Evolutionary conservation across 352 stramenopile genomes (phyloP).

Genomic region (Phytophthora syringae): DNA sequence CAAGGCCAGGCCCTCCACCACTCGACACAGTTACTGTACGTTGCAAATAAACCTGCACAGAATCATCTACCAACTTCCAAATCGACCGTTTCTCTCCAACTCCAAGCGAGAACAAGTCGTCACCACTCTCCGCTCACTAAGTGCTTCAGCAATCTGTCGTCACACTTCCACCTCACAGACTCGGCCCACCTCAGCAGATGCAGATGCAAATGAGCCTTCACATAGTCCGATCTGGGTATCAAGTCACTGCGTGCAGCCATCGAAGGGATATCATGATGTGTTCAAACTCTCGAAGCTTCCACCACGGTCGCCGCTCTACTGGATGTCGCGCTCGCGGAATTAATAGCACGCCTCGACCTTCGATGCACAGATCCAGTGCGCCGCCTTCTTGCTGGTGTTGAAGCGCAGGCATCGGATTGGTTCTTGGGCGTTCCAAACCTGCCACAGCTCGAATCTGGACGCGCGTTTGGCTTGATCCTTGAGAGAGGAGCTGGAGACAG

Average conservation of each 20-base stretch:
- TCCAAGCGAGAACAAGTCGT: slow-evolving; percentile 75
- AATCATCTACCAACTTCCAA: slow-evolving; percentile 86
- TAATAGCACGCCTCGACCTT: slow-evolving; percentile 69
- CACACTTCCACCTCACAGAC: slow-evolving; percentile 72
- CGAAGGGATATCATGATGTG: slow-evolving; percentile 1
- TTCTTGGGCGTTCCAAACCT: slow-evolving; percentile 65
- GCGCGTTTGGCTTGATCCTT: slow-evolving; percentile 22
- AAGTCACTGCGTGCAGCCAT: slow-evolving; percentile 6
- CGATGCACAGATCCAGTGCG: slow-evolving; percentile 62
- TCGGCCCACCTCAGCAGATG: slow-evolving; percentile 73
- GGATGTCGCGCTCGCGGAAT: slow-evolving; percentile 48
- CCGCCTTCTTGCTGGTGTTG: slow-evolving; percentile 56
- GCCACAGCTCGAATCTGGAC: slow-evolving; percentile 69
- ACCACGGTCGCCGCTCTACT: slow-evolving; percentile 23
- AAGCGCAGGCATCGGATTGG: slow-evolving; percentile 59
- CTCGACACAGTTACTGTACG: slow-evolving; percentile 58
- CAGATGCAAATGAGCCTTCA: slow-evolving; percentile 75
- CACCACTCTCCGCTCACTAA: slow-evolving; percentile 79
- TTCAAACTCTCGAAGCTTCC: slow-evolving; percentile 12
- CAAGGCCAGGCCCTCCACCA: slow-evolving; percentile 11
- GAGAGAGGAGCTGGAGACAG: neutral
- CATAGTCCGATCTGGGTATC: slow-evolving; percentile 45
- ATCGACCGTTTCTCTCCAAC: slow-evolving; percentile 75
- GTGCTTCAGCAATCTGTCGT: slow-evolving; percentile 66
- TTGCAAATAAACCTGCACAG: slow-evolving; percentile 80